Evolutionary conservation across 768 basidiomycete genomes (phyloP).

Genomic region (Pholiota conissans): DNA sequence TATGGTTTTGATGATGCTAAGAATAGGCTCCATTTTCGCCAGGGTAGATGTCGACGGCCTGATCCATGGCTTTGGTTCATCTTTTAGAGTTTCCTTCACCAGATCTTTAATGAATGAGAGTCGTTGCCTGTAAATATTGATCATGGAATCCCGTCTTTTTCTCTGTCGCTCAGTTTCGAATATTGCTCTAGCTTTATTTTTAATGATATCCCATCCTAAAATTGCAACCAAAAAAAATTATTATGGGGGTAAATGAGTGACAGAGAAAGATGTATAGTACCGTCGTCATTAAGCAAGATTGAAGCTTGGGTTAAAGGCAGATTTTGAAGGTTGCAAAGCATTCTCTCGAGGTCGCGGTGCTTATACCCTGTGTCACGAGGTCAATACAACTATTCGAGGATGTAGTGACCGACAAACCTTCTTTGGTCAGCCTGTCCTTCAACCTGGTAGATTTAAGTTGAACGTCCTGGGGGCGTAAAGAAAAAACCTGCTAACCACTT

Average conservation of each 20-base stretch:
- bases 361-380: too few relatives aligned
- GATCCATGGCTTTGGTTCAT: background rate
- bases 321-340: too few relatives aligned
- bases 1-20: constrained; percentile 13
- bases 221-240: background rate
- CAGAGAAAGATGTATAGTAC: too few relatives aligned
- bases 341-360: too few relatives aligned
- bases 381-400: too few relatives aligned
- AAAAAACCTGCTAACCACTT: too few relatives aligned
- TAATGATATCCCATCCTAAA: background rate
- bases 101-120: background rate
- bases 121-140: background rate
- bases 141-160: background rate
- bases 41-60: background rate
- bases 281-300: too few relatives aligned
- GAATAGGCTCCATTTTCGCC: constrained; percentile 13
- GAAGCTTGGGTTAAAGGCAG: too few relatives aligned
- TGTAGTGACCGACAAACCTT: background rate
- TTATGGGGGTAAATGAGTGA: too few relatives aligned
- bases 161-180: background rate
- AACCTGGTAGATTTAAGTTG: background rate
- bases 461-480: background rate
- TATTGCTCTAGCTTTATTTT: background rate
- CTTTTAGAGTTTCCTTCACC: background rate
- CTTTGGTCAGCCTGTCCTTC: background rate